A percentile compares a stretch with the other conserved stretches of the same genome.
phyloP scores from a whole-genome alignment of 352 stramenopile genomes.

The Globisporangium alternatum region DNA sequence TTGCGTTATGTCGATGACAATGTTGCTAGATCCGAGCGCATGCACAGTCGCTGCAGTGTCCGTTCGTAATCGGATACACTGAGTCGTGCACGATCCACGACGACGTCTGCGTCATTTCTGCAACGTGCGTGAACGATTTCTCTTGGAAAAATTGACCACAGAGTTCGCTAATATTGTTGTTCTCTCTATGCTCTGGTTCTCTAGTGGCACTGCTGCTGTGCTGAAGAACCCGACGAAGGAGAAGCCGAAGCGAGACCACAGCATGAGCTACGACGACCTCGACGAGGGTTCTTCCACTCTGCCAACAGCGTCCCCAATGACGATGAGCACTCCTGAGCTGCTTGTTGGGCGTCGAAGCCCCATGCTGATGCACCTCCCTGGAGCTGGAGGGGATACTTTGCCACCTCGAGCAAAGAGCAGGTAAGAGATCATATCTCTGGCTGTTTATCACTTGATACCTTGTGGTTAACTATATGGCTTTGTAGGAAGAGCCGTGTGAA shows the following conservation, averaged over 20 bases:
- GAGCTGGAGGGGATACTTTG: constrained; percentile 2
- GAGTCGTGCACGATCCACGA: constrained; percentile 97
- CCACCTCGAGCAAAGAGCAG: constrained; percentile 28
- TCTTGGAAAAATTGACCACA: neutral
- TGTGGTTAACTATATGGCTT: neutral
- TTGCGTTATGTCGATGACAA: neutral
- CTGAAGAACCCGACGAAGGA: constrained; percentile 68
- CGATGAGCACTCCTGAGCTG: constrained; percentile 35
- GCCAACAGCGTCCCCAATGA: constrained; percentile 30
- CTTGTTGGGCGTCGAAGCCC: constrained; percentile 43
- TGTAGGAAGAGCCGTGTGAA: constrained; percentile 44
- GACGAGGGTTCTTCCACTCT: constrained; percentile 31
- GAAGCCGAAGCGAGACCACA: constrained; percentile 29
- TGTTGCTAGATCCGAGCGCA: constrained; percentile 89
- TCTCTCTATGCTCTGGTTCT: neutral
- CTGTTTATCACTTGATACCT: neutral
- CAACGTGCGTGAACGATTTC: constrained; percentile 64
- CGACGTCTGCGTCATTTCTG: constrained; percentile 96
- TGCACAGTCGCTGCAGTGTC: constrained; percentile 94
- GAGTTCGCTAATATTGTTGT: neutral
- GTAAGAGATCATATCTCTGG: constrained; percentile 14
- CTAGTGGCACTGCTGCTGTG: constrained; percentile 64
- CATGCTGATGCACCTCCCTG: constrained; percentile 33
- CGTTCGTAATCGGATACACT: constrained; percentile 95
- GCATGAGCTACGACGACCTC: constrained; percentile 33